Base-by-base conservation (phyloP, 805 yeast genomes). In the Martiniozyma abietophila region DNA sequence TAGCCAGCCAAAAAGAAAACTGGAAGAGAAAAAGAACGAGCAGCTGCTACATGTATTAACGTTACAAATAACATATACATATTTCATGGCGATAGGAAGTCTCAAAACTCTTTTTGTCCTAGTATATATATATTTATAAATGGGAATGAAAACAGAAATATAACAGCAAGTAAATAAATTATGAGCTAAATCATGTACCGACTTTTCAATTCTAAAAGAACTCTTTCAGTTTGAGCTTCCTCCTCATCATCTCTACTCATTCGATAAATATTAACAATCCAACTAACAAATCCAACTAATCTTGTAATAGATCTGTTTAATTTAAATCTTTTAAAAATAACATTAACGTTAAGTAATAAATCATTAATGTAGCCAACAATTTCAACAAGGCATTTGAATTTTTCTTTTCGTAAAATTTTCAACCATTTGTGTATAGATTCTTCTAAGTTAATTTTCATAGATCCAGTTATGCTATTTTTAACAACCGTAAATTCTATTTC, bases 341-440 rank as follows among this genome's bases (percentile, higher is more conserved):
- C 37, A 21, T 46, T 49, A 21, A 55, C 26, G 28, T 53, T 54
- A 23, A 58, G 33, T 2, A 55, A 21, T 7, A 58, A 35, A 29
- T 58, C 62, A 37, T 53, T 52, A 5, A 49, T 26, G 35, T 53
- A 54, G 6, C 59, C 58, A 5, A 50, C 23, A 4, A 55, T 41
- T 27, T 58, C 61, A 15, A 56, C 14, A 2, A 42, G 37, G 4
- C 52, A 43, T 19, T 46, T 48, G 18, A 45, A 31, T 34, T 50
- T 50, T 18, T 48, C 54, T 1, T 48, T 46, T 29, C 50, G 42
- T 9, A 58, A 38, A 6, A 45, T 23, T 9, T 44, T 38, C 25
- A 48, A 36, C 29, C 44, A 44, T 11, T 43, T 35, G 14, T 43
- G 31, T 20, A 46, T 29, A 10, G 36, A 33, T 8, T 25, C 15